phyloP scores from a whole-genome alignment of 2,329 filamentous ascomycete genomes.

The Fusarium palustre region DNA sequence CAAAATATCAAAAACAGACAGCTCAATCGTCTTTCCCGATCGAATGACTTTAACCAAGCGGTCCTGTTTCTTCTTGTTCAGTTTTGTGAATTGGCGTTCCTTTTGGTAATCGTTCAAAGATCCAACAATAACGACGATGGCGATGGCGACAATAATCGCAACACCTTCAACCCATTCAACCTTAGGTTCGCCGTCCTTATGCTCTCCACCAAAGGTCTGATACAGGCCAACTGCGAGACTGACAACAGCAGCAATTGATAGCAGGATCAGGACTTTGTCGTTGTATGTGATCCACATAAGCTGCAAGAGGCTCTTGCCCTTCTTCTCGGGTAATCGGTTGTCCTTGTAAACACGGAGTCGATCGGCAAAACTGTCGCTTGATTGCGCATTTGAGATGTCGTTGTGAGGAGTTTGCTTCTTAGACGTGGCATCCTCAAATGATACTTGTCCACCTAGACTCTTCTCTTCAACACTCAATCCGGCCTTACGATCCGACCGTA shows the following conservation, averaged over 20 bases:
- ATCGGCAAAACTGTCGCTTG: slow-evolving; percentile 62
- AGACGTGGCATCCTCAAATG: slow-evolving; percentile 76
- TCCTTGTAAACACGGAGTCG: slow-evolving; percentile 77
- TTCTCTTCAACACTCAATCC: slow-evolving; percentile 84
- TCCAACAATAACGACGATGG: slow-evolving; percentile 80
- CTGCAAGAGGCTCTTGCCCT: slow-evolving; percentile 77
- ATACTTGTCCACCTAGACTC: slow-evolving; percentile 71
- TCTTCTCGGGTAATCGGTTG: slow-evolving; percentile 79
- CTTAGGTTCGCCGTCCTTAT: slow-evolving; percentile 62
- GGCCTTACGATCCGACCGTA: slow-evolving; percentile 76
- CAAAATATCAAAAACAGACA: slow-evolving; percentile 76
- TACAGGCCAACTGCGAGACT: slow-evolving; percentile 81
- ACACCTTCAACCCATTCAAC: slow-evolving; percentile 87
- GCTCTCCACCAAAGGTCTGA: slow-evolving; percentile 74
- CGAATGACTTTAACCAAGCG: slow-evolving; percentile 78
- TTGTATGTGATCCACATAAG: slow-evolving; percentile 87
- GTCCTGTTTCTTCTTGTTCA: slow-evolving; percentile 84
- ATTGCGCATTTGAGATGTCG: slow-evolving; percentile 13
- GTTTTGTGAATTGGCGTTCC: slow-evolving; percentile 80
- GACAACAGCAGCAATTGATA: slow-evolving; percentile 77
- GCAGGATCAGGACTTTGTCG: slow-evolving; percentile 81
- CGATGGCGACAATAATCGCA: slow-evolving; percentile 83
- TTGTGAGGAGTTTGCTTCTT: slow-evolving; percentile 50
- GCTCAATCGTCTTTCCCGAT: slow-evolving; percentile 75
- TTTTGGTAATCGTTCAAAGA: slow-evolving; percentile 85